Evolutionary conservation across 495 filamentous ascomycete genomes (phyloP), one percentile per base, ranked within the genome.

Genomic region (Podospora sp.): DNA sequence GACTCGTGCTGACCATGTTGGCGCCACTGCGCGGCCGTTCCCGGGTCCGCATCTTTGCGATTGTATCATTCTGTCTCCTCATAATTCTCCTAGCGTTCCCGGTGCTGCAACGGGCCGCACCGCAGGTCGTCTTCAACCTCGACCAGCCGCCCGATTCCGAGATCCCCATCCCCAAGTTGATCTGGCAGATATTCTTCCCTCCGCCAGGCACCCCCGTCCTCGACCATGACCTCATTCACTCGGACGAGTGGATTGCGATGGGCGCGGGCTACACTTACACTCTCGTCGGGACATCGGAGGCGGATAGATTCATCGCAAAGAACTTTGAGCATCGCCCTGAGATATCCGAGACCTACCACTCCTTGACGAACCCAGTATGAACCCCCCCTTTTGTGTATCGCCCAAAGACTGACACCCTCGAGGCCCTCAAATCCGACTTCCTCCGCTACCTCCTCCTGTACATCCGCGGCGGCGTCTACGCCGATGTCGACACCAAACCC

Each of bases 151-250:
- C 57, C 11, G 57, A 27, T 25, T 60, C 57, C 26, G 25, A 35
- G 29, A 60, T 60, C n/a, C 50, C 62, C 62, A 65, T 65, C 52
- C 62, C 62, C 0, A 40, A 46, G 18, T 46, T 21, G 0, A 65
- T 65, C 12, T 65, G 62, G 62, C 62, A 65, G 27, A 65, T 65
- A 11, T 65, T 65, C 51, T 65, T 65, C 26, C n/a, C 62, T 1
- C 62, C 62, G 1, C 50, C 62, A 20, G 62, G 29, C 0, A 20
- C 35, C 9, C 4, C 6, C n/a, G 50, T 33, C 52, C 6, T 65
- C 51, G 27, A 65, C 16, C 18, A 36, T 7, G 25, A 36, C 18
- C 16, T 52, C 51, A 12, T 65, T 6, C 29, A 57, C 29, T 18
- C 62, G 21, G 7, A 21, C 7, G 51, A 35, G 2, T 65, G 62